Evolutionary conservation across 2,329 filamentous ascomycete genomes (phyloP), one percentile per base, ranked within the genome.

Genomic region (Coniochaeta pulveracea): DNA sequence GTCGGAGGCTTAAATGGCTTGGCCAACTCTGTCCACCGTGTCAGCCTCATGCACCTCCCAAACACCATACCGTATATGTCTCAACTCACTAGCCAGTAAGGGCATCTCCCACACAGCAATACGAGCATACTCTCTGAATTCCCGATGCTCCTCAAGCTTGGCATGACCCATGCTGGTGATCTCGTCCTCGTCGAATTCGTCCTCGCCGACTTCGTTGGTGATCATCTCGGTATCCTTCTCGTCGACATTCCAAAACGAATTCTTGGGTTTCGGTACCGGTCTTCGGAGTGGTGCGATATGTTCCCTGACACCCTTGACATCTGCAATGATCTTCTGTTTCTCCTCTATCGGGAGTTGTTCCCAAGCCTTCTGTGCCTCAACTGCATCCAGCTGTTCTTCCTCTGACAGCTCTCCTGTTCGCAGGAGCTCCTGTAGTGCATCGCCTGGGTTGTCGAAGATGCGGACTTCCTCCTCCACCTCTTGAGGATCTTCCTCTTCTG

Each of bases 51-150:
- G 10, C 3, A n/a, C 18, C 4, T 22, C 19, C 21, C 6, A 4
- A 15, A 5, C n/a, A 25, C 12, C 2, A 6, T 10, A 3, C 14
- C 16, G 24, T 10, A 26, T 17, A 17, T 10, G 18, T 9, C 16
- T 19, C 18, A 24, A 68, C 84, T 56, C 72, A 94, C 88, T 83
- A 37, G 79, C 76, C 39, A 98, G 65, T 41, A 94, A 62, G 8
- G 91, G 91, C 80, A 98, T 84, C 58, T 98, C 91, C 88, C 91
- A 98, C 16, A 86, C 85, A 29, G 83, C 77, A 45, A 94, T 66
- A 34, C 91, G 73, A 30, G 83, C 79, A 55, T 94, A 95, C 49
- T 94, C 77, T 63, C 91, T 73, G 52, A 89, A 69, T 57, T 96
- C 88, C 41, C 89, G 72, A 48, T 93, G 79, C 55, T 91, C 72